A percentile compares a stretch with the other conserved stretches of the same genome.
phyloP scores from a whole-genome alignment of 2,329 filamentous ascomycete species.

The Pseudocercospora crystallina region DNA sequence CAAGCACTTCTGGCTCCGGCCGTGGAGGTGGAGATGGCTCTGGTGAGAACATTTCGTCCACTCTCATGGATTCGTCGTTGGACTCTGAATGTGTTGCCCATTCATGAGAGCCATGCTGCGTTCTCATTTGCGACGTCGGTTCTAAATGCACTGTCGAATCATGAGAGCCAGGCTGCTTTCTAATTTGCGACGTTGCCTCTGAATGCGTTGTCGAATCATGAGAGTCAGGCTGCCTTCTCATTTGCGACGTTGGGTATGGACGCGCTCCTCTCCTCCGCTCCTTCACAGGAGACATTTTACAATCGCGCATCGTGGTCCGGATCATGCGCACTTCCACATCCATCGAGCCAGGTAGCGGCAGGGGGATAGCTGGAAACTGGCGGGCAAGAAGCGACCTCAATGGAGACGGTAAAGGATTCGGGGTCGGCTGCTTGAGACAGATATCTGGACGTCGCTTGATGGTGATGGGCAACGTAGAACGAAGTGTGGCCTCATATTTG shows the following conservation, averaged over 20 bases:
- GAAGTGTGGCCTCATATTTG: slow-evolving; percentile 24
- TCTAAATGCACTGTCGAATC: not conserved
- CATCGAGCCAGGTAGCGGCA: not conserved
- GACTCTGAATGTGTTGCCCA: no score
- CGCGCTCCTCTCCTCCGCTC: no score
- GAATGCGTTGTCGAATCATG: no score
- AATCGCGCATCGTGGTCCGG: no score
- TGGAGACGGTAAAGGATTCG: slow-evolving; percentile 10
- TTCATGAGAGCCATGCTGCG: no score
- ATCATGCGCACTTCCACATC: slow-evolving; percentile 14
- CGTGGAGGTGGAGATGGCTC: no score
- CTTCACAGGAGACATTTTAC: not conserved
- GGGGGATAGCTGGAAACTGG: not conserved
- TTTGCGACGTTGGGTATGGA: not conserved
- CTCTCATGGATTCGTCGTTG: no score
- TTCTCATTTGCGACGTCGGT: not conserved
- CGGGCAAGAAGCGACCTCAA: slow-evolving; percentile 7
- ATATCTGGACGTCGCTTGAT: slow-evolving; percentile 25
- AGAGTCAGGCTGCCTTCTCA: no score
- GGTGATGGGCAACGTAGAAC: slow-evolving; percentile 25
- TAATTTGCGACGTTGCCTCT: not conserved
- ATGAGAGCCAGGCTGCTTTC: no score
- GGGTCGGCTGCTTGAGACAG: slow-evolving; percentile 10
- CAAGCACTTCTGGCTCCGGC: no score
- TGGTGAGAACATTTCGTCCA: no score